phyloP scores from a whole-genome alignment of 305 asterid species.

The Fraxinus baroniana region DNA sequence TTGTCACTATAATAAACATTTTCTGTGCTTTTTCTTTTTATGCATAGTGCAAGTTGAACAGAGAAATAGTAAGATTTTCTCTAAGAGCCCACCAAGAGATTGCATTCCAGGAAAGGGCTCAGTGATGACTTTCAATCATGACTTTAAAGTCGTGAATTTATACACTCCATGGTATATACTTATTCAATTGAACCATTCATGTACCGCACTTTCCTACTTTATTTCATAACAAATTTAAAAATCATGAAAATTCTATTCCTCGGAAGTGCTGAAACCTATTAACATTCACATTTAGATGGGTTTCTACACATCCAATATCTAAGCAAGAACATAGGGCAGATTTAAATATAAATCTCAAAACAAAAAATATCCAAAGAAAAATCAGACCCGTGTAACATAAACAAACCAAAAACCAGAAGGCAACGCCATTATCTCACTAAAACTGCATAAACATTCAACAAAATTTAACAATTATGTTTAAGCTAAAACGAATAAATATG shows the following conservation, averaged over 20 bases:
- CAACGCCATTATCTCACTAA: neutral
- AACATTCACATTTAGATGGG: neutral
- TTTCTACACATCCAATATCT: neutral
- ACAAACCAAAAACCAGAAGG: neutral
- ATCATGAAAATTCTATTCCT: neutral
- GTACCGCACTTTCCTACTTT: neutral
- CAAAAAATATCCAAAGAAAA: neutral
- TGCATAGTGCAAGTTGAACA: neutral
- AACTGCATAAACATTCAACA: conserved; percentile 7
- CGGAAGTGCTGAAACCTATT: neutral
- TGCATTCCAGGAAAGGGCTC: neutral
- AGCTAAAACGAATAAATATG: neutral
- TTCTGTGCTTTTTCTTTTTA: neutral
- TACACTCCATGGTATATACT: neutral
- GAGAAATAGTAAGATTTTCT: neutral
- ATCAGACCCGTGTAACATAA: neutral
- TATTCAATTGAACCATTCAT: neutral
- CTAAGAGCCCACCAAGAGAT: neutral
- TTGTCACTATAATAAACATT: neutral
- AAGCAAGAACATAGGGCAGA: neutral
- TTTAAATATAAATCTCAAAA: neutral
- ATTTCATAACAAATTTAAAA: neutral
- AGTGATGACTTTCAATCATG: neutral
- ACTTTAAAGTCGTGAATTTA: neutral
- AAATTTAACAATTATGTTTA: neutral